Conservation (phyloP, 352 stramenopile species). For the Phytopythium litorale region DNA sequence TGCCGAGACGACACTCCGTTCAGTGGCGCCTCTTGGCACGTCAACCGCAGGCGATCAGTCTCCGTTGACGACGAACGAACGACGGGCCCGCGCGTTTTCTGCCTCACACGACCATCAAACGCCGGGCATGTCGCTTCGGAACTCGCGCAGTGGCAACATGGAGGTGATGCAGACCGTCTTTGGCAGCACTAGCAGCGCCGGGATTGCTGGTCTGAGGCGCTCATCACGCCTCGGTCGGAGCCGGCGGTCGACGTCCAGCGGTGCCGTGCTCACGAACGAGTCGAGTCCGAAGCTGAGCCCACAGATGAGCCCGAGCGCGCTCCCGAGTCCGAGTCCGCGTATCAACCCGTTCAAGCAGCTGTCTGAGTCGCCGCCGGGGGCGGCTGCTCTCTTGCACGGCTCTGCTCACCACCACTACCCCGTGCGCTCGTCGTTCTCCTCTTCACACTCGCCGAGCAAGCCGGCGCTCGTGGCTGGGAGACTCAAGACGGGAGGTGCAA, state of each 20-base stretch:
- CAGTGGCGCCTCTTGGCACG: no score
- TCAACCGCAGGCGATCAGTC: neutral
- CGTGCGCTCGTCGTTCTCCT: constrained; percentile 11
- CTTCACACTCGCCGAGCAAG: neutral
- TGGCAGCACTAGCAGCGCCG: constrained; percentile 43
- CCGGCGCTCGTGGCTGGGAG: constrained; percentile 3
- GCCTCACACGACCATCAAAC: constrained; percentile 20
- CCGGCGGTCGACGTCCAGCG: constrained; percentile 52
- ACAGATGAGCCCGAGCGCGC: constrained; percentile 62
- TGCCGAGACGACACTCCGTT: neutral
- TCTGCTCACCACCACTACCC: constrained; percentile 10
- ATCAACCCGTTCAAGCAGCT: constrained; percentile 76
- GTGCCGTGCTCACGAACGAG: constrained; percentile 18
- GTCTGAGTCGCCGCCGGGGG: constrained; percentile 33
- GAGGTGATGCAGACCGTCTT: constrained; percentile 69
- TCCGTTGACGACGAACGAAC: constrained; percentile 10
- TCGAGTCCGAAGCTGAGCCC: constrained; percentile 58
- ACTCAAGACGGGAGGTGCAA: constrained; percentile 18
- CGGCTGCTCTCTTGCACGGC: constrained; percentile 14
- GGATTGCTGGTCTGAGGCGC: constrained; percentile 38
- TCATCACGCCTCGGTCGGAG: constrained; percentile 50
- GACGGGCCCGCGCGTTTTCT: constrained; percentile 29
- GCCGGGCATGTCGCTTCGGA: constrained; percentile 22
- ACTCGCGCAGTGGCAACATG: constrained; percentile 55
- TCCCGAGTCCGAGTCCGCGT: constrained; percentile 49